A percentile compares a stretch with the other conserved stretches of the same genome.
Conservation (phyloP, 345 rosid species). For the Eucalyptus urophylla region DNA sequence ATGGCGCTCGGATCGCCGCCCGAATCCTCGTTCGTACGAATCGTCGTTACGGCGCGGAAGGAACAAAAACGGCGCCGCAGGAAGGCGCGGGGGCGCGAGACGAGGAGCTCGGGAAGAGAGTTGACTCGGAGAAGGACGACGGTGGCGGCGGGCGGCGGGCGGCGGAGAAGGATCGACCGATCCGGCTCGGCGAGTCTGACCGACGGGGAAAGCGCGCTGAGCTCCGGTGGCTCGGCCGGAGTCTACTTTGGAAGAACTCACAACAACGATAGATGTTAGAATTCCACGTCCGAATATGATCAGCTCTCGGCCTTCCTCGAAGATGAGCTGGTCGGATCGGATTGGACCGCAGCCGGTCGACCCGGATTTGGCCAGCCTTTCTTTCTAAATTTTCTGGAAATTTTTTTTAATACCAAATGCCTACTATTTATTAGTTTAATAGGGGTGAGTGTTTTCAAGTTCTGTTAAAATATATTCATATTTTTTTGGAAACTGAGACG, state of each 20-base stretch:
- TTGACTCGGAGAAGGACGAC: not conserved
- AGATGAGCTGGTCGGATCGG: not conserved
- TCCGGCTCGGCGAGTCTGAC: not conserved
- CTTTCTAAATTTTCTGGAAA: not conserved
- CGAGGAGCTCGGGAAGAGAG: not conserved
- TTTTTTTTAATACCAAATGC: not conserved
- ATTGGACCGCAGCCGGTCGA: not conserved
- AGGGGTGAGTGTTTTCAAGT: too few species aligned
- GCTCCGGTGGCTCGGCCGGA: not conserved
- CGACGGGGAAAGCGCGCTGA: not conserved
- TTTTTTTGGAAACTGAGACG: fast-evolving
- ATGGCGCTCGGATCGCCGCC: not conserved
- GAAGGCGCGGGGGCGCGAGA: not conserved
- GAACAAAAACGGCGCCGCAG: not conserved
- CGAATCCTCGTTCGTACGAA: not conserved
- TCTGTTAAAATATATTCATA: too few species aligned
- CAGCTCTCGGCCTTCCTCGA: not conserved
- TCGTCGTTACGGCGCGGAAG: not conserved
- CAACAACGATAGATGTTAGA: not conserved
- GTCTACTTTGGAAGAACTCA: not conserved
- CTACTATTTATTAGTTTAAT: not conserved
- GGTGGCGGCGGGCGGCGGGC: not conserved
- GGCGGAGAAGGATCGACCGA: not conserved
- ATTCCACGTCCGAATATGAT: not conserved
- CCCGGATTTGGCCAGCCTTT: not conserved